These are phyloP conservation scores for Xylaria sp. DNA, from an alignment of 2,329 filamentous ascomycete genomes.

Conservation along the genomic window DNA sequence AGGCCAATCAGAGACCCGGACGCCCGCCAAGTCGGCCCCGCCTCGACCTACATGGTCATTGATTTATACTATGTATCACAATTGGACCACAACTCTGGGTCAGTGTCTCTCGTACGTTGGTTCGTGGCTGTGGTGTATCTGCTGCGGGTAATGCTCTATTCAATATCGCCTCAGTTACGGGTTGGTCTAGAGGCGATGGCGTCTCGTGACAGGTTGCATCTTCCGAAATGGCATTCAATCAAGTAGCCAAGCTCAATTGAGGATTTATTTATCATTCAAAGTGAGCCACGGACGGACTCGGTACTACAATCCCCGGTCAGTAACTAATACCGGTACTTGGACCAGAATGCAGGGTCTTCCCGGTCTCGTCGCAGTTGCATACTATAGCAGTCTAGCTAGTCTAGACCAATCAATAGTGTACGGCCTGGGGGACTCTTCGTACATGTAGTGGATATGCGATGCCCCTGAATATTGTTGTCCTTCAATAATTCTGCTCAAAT, in stretches of 20 bases:
- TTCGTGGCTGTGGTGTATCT: slow-evolving; percentile 4
- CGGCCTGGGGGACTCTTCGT: background rate
- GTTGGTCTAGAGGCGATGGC: background rate
- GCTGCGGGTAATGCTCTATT: background rate
- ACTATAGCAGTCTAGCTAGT: background rate
- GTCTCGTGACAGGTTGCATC: background rate
- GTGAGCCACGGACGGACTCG: slow-evolving; percentile 9
- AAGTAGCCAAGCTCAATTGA: slow-evolving; percentile 6
- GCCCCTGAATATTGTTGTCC: slow-evolving; percentile 22
- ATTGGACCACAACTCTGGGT: slow-evolving; percentile 8
- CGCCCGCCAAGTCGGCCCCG: slow-evolving; percentile 1
- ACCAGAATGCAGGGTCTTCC: slow-evolving; percentile 17
- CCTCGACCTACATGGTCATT: slow-evolving; percentile 4
- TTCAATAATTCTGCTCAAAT: background rate
- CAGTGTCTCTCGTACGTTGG: background rate
- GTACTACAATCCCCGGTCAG: background rate
- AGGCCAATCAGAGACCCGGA: slow-evolving; percentile 17
- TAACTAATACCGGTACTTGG: too few species aligned
- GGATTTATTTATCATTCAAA: background rate
- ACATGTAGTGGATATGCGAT: background rate
- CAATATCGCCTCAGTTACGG: background rate
- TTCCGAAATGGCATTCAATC: background rate
- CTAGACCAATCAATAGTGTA: background rate
- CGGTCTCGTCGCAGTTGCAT: slow-evolving; percentile 4
- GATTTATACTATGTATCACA: slow-evolving; percentile 9